A percentile compares a stretch with the other conserved stretches of the same genome.
Evolutionary conservation across 2,329 filamentous ascomycete genomes (phyloP).

Genomic region (Calonectria multiphialidica): DNA sequence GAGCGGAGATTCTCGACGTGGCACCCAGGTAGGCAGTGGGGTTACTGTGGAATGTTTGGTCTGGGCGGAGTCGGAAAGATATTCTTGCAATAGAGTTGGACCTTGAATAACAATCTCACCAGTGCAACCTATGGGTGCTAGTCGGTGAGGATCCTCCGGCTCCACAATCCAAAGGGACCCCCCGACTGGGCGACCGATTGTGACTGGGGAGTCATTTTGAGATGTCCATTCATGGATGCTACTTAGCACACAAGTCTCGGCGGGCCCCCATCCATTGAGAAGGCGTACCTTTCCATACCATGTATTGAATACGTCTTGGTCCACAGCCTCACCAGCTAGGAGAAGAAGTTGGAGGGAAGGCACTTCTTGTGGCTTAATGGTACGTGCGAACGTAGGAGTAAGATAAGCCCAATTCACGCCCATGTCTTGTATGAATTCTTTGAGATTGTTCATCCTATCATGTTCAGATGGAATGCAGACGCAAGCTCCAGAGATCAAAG

Average conservation of each 20-base stretch:
- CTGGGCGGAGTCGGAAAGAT: not conserved
- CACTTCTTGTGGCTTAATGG: not conserved
- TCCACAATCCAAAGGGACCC: not conserved
- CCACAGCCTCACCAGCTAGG: conserved; percentile 29
- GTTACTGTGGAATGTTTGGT: not conserved
- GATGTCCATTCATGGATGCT: conserved; percentile 42
- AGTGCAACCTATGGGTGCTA: not conserved
- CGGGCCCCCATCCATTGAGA: conserved; percentile 33
- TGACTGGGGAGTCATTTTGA: not conserved
- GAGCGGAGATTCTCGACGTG: not conserved
- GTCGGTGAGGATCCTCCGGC: not conserved
- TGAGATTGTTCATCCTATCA: conserved; percentile 14
- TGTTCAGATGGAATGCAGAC: not conserved
- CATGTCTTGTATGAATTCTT: not conserved
- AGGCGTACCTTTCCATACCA: conserved; percentile 32
- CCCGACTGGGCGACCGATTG: not conserved
- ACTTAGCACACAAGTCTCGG: conserved; percentile 38
- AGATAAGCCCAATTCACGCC: conserved; percentile 1
- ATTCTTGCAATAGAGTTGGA: not conserved
- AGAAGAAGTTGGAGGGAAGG: conserved; percentile 13
- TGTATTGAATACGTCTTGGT: conserved; percentile 12
- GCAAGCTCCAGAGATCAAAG: not conserved
- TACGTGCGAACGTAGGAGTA: conserved; percentile 11
- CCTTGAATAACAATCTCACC: not conserved
- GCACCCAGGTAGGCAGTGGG: not conserved